Conservation (phyloP, 1,284 basidiomycete species). For the Heterobasidion annosum region DNA sequence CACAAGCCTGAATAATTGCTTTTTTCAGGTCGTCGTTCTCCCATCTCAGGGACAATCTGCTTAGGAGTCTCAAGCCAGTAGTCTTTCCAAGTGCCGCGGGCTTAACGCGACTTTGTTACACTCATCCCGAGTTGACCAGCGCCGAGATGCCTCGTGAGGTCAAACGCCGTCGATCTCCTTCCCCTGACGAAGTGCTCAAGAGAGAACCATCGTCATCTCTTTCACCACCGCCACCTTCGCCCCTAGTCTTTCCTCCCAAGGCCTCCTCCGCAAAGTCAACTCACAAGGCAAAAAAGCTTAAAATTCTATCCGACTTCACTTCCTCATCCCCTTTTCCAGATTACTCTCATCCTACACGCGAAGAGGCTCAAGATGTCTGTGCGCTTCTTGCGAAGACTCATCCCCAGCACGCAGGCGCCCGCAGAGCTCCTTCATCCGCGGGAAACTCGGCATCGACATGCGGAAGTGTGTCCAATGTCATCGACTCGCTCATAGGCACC, state of each 20-base stretch:
- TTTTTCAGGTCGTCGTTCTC: too few relatives aligned
- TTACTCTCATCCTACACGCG: not conserved
- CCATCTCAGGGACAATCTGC: too few relatives aligned
- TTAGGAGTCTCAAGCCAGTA: too few relatives aligned
- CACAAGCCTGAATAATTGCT: too few relatives aligned
- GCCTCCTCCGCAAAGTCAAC: not conserved
- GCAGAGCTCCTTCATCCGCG: slow-evolving; percentile 9
- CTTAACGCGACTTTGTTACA: too few relatives aligned
- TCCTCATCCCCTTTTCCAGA: slow-evolving; percentile 4
- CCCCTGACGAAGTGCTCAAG: not conserved
- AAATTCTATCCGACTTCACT: slow-evolving; percentile 1
- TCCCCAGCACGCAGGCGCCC: slow-evolving; percentile 16
- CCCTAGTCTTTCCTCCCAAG: not conserved
- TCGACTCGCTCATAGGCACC: slow-evolving; percentile 66
- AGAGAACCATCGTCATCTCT: slow-evolving; percentile 1
- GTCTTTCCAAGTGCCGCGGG: too few relatives aligned
- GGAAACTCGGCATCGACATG: slow-evolving; percentile 38
- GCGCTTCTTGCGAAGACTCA: slow-evolving; percentile 21
- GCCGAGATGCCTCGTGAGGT: not conserved
- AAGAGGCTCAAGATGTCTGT: slow-evolving; percentile 16
- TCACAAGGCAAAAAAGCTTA: slow-evolving; percentile 3
- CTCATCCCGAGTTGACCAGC: not conserved
- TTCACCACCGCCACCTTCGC: not conserved
- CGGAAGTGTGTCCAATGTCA: slow-evolving; percentile 51
- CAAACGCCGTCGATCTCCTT: slow-evolving; percentile 1